These are phyloP conservation scores for Centella asiatica DNA, from an alignment of 129 eudicot species.

Conservation along the genomic window DNA sequence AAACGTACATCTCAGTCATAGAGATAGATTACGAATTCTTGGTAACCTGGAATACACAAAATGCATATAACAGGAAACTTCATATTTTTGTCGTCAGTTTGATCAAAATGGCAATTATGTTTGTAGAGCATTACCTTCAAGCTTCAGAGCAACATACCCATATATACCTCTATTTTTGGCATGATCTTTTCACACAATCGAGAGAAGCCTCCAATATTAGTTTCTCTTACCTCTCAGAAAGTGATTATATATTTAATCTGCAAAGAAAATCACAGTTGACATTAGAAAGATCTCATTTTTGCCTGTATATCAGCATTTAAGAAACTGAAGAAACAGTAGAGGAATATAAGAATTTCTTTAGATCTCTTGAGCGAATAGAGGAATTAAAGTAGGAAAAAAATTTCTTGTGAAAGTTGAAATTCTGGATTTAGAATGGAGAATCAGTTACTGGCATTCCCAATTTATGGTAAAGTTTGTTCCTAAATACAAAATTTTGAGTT, in stretches of 20 bases:
- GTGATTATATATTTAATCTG: neutral
- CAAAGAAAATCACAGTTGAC: conserved; percentile 1
- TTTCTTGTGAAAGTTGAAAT: no score
- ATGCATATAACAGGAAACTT: no score
- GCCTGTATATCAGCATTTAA: neutral
- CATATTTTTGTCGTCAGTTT: neutral
- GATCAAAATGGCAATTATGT: neutral
- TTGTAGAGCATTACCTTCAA: conserved; percentile 11
- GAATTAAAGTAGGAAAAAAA: no score
- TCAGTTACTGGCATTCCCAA: neutral
- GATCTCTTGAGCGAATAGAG: no score
- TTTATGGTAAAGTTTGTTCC: neutral
- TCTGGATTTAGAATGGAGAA: neutral
- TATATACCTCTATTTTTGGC: neutral
- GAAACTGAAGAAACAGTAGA: neutral
- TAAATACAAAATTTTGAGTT: neutral
- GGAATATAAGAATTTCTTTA: neutral
- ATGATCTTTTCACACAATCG: neutral
- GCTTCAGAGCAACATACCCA: neutral
- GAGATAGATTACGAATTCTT: neutral
- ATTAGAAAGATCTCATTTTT: neutral
- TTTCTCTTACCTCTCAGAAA: neutral
- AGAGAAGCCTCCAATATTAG: neutral
- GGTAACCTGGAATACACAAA: no score
- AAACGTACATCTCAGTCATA: neutral